These are phyloP conservation scores for Globisporangium paroecandrum DNA, from an alignment of 352 stramenopile genomes.

Conservation along the genomic window DNA sequence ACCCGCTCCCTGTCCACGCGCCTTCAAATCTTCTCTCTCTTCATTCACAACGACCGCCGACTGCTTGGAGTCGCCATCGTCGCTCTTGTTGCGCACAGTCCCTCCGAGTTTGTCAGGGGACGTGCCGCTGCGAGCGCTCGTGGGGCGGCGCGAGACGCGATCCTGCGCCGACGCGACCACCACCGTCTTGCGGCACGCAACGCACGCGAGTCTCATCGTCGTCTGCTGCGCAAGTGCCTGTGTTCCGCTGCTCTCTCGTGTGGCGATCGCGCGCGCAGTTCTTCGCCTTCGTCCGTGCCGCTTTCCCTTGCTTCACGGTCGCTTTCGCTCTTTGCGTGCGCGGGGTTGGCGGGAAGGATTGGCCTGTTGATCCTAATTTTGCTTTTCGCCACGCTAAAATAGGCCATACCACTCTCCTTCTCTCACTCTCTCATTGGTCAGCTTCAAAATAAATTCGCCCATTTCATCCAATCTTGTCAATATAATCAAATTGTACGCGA, in stretches of 20 bases:
- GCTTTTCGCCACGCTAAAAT: not conserved
- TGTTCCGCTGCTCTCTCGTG: not conserved
- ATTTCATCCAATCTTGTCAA: not conserved
- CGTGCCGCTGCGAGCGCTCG: constrained; percentile 2
- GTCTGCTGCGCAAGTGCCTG: constrained; percentile 4
- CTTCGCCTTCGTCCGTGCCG: not conserved
- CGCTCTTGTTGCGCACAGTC: not conserved
- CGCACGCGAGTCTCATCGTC: constrained; percentile 45
- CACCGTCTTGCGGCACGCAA: constrained; percentile 36
- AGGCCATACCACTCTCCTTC: not conserved
- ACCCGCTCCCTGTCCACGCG: too few relatives aligned
- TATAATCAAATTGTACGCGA: not conserved
- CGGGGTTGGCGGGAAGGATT: not conserved
- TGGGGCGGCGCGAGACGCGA: constrained; percentile 1
- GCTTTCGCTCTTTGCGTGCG: not conserved
- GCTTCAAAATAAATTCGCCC: not conserved
- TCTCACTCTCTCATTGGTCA: not conserved
- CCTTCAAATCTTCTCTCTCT: not conserved
- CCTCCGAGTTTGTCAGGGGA: not conserved
- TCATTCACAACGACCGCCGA: not conserved
- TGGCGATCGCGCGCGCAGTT: not conserved
- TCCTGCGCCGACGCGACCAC: not conserved
- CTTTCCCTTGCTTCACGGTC: not conserved
- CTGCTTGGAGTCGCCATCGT: not conserved
- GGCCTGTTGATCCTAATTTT: constrained; percentile 3